Percentiles rank a stretch among this genome's conserved stretches.
phyloP scores from a whole-genome alignment of 306 rosid genomes.

The Vicia faba region DNA sequence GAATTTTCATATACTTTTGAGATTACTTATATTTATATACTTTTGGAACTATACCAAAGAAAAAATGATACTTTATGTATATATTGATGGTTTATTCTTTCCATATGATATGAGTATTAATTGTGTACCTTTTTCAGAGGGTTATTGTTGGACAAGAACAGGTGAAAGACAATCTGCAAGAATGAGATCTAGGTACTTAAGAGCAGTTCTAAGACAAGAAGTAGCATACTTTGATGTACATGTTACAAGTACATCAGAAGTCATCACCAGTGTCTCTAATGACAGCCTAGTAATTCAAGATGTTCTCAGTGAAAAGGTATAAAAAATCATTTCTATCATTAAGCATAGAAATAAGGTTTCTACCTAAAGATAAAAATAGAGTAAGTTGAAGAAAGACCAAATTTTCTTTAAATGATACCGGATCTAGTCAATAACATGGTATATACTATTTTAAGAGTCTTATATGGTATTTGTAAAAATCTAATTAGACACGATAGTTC shows the following conservation, averaged over 20 bases:
- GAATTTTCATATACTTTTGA: no score
- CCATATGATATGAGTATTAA: background rate
- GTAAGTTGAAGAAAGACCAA: background rate
- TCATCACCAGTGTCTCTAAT: conserved; percentile 78
- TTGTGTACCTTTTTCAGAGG: conserved; percentile 49
- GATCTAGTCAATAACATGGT: background rate
- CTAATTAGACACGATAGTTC: background rate
- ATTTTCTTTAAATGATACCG: background rate
- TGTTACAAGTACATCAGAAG: conserved; percentile 89
- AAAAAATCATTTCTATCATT: background rate
- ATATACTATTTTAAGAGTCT: background rate
- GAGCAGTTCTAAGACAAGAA: conserved; percentile 86
- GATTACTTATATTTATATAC: no score
- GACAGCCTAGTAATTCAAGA: conserved; percentile 88
- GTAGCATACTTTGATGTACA: conserved; percentile 91
- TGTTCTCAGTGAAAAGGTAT: conserved; percentile 83
- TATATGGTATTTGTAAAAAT: background rate
- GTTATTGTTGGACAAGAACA: conserved; percentile 97
- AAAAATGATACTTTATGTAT: background rate
- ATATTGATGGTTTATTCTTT: background rate
- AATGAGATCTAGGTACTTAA: conserved; percentile 82
- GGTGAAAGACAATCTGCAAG: conserved; percentile 89
- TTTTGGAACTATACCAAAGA: background rate
- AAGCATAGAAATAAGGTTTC: no score
- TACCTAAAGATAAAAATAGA: background rate